Evolutionary conservation across 345 rosid genomes (phyloP).

Genomic region (Citrus hindsii): DNA sequence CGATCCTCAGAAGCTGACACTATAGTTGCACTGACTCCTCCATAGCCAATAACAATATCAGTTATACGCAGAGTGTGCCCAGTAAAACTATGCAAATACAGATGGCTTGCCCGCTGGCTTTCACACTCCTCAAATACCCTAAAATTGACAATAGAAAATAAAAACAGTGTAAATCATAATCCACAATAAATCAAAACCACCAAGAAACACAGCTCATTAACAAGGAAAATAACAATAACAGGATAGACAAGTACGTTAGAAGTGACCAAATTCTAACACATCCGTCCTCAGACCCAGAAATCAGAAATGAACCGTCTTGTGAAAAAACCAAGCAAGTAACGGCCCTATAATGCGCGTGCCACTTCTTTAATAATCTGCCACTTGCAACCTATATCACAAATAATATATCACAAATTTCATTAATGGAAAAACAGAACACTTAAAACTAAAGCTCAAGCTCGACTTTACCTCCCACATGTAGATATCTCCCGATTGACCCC

Average conservation of each 20-base stretch:
- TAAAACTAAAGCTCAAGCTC: neutral
- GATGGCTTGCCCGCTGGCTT: constrained; percentile 49
- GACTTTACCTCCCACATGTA: constrained; percentile 76
- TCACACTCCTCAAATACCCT: constrained; percentile 72
- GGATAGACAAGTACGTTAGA: constrained; percentile 36
- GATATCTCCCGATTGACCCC: constrained; percentile 68
- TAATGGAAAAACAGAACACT: neutral
- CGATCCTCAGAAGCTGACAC: constrained; percentile 82
- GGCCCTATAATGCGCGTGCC: constrained; percentile 74
- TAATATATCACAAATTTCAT: neutral
- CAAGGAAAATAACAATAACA: neutral
- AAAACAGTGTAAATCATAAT: neutral
- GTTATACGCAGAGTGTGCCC: constrained; percentile 59
- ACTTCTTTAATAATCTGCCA: constrained; percentile 73
- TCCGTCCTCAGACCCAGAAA: constrained; percentile 87
- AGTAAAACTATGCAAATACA: constrained; percentile 51
- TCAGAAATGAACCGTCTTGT: constrained; percentile 63
- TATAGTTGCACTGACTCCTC: constrained; percentile 68
- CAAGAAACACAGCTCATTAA: neutral
- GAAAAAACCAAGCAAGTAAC: constrained; percentile 78
- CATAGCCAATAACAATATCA: constrained; percentile 62
- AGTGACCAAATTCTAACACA: constrained; percentile 84
- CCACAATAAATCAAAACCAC: neutral
- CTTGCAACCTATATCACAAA: constrained; percentile 49
- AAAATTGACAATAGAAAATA: neutral